phyloP scores from a whole-genome alignment of 1,284 basidiomycete species.

The Apiotrichum domesticum region DNA sequence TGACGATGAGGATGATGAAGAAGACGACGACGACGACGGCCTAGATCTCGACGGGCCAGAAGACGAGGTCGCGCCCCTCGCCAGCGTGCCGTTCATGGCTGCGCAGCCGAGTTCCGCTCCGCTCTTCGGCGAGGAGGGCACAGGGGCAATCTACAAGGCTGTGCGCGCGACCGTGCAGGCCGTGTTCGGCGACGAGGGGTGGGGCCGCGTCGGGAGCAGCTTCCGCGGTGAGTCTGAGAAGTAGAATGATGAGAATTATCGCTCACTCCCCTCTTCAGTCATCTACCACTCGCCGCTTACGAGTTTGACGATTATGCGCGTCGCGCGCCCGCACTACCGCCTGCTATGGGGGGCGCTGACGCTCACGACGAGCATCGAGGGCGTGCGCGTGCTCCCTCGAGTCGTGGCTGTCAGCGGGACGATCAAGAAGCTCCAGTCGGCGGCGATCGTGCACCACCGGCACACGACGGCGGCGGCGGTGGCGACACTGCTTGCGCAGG shows the following conservation, averaged over 20 bases:
- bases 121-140: slow-evolving; percentile 22
- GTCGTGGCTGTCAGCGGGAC: slow-evolving; percentile 42
- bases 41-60: slow-evolving; percentile 29
- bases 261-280: slow-evolving; percentile 20
- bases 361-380: slow-evolving; percentile 21
- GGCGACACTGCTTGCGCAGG: slow-evolving; percentile 14
- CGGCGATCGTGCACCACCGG: slow-evolving; percentile 38
- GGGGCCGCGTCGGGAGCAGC: slow-evolving; percentile 37
- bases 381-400: slow-evolving; percentile 27
- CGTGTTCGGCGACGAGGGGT: slow-evolving; percentile 45
- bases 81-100: slow-evolving; percentile 31
- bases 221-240: slow-evolving; percentile 31
- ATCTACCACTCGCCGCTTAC: slow-evolving; percentile 42
- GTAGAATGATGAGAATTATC: neutral
- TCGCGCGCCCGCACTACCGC: slow-evolving; percentile 39
- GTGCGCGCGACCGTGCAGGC: slow-evolving; percentile 24
- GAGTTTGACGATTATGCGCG: slow-evolving; percentile 38
- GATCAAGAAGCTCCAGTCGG: slow-evolving; percentile 40
- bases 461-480: slow-evolving; percentile 23
- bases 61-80: slow-evolving; percentile 20
- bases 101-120: slow-evolving; percentile 12
- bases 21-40: slow-evolving; percentile 19
- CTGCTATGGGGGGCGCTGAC: slow-evolving; percentile 30
- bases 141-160: slow-evolving; percentile 25
- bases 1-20: slow-evolving; percentile 11